Evolutionary conservation across 345 rosid species (phyloP).

Genomic region (Acer yangbiense): DNA sequence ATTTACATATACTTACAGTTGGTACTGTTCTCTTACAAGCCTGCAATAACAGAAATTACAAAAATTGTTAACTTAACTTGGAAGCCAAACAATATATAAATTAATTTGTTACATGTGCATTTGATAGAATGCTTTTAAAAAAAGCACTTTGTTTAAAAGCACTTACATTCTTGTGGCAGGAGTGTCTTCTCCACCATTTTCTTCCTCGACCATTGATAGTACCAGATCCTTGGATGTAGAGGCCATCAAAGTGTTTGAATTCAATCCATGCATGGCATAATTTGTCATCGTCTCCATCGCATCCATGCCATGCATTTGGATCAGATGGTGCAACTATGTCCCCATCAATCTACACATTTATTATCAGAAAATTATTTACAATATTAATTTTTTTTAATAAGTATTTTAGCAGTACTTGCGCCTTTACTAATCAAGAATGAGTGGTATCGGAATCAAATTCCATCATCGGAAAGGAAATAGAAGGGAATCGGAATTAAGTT

Average conservation of each 20-base stretch:
- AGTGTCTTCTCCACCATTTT: background rate
- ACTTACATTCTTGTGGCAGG: background rate
- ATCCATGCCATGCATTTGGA: background rate
- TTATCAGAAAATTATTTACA: background rate
- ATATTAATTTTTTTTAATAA: too few relatives aligned
- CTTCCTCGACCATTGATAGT: background rate
- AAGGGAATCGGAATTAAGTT: too few relatives aligned
- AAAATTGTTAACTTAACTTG: too few relatives aligned
- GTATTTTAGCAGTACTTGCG: too few relatives aligned
- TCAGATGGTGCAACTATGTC: background rate
- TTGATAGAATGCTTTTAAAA: too few relatives aligned
- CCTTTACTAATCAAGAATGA: too few relatives aligned
- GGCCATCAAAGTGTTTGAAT: background rate
- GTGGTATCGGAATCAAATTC: too few relatives aligned
- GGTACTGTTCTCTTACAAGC: constrained; percentile 37
- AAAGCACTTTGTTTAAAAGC: background rate
- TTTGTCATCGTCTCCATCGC: background rate
- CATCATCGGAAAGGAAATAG: too few relatives aligned
- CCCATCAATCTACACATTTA: background rate
- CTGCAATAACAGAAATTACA: constrained; percentile 22
- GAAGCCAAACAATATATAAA: too few relatives aligned
- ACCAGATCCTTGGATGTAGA: background rate
- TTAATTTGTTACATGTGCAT: too few relatives aligned
- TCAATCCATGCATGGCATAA: background rate
- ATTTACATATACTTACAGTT: constrained; percentile 29